Base-by-base conservation (phyloP, 768 basidiomycete species). In the Pleurotus citrinopileatus region DNA sequence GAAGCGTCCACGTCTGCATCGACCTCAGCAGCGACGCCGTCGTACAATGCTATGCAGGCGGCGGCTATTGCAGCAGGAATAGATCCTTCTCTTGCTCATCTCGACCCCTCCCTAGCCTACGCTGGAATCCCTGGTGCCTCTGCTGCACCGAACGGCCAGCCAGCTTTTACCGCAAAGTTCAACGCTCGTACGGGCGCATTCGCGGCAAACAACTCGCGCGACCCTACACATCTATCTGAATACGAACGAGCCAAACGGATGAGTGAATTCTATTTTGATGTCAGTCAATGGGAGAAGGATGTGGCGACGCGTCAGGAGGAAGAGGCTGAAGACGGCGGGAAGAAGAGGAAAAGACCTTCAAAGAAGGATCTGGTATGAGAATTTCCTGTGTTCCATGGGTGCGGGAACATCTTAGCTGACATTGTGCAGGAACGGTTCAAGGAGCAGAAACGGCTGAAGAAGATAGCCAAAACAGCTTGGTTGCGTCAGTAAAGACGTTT, bases 401-500 rank as follows among this genome's bases (percentile, higher is more conserved):
- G 19, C 32, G 36, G n/a, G 23, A 9, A 3, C 36, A 29, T 17
- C 55, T 44, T 57, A 65, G 42, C 46, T 55, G 7, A 62, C 51
- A 19, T 47, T 55, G 17, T 59, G 40, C 66, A 91, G 90, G 89
- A 92, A 60, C 83, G 88, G 37, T 92, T 87, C 67, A 89, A 87
- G 64, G 88, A 91, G 65, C 86, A 89, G 73, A 93, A 92, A 68
- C 78, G 71, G 59, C 70, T 74, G 63, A 92, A 92, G 75, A 93
- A 92, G 71, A 83, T 91, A 7, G 89, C 89, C 34, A 92, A 91
- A 74, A 92, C 89, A 1, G 91, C 91, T 7, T 93, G 90, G 91
- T 65, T 93, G 61, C 83, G 91, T 36, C 48, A 50, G 22, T 50
- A 25, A 23, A 19, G n/a, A 25, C 36, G 29, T 28, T 22, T 32